Base-by-base conservation (phyloP, 1,284 basidiomycete genomes). In the Heterobasidion parviporum region DNA sequence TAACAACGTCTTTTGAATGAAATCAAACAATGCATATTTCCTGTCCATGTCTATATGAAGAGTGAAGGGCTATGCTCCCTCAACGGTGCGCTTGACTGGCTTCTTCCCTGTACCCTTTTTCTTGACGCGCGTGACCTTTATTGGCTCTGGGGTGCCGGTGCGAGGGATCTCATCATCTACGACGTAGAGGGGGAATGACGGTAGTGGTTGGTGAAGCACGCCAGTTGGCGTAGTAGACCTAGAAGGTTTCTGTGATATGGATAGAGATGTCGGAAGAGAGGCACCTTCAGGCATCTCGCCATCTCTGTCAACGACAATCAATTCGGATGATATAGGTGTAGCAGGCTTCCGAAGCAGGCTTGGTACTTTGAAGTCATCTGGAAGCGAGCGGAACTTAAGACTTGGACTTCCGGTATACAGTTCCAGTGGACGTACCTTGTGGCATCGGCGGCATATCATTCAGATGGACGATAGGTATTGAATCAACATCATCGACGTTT, bases 201-300 rank as follows among this genome's bases (percentile, higher is more conserved):
- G 73, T 35, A 68, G 61, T 45, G 73, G 56, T 36, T 70, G 68
- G 26, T 61, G 44, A n/a, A 59, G 48, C n/a, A 56, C 53, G 55
- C 51, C 53, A 43, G 50, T 48, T 1, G 60, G 50, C 54, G 64
- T 54, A 56, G 64, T 45, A 3, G 72, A 67, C 14, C 63, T 65
- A 6, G 65, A 63, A 26, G 56, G 59, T 52, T 34, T 63, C 53
- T 43, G 60, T 63, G 43, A 54, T 36, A 58, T 58, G 26, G 67
- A 57, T 8, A 61, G 38, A 54, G 50, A 38, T 35, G 33, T 5
- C n/a, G 59, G 50, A 54, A 59, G 53, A 61, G 58, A 49, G 57
- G 74, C 77, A 35, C 82, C 79, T 46, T 80, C 79, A 1, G 92
- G 94, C 87, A 94, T 90, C 69, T 94, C 92, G 1, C 93, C 93